phyloP scores from a whole-genome alignment of 2,329 filamentous ascomycete species.

The Pyrenophora seminiperda region DNA sequence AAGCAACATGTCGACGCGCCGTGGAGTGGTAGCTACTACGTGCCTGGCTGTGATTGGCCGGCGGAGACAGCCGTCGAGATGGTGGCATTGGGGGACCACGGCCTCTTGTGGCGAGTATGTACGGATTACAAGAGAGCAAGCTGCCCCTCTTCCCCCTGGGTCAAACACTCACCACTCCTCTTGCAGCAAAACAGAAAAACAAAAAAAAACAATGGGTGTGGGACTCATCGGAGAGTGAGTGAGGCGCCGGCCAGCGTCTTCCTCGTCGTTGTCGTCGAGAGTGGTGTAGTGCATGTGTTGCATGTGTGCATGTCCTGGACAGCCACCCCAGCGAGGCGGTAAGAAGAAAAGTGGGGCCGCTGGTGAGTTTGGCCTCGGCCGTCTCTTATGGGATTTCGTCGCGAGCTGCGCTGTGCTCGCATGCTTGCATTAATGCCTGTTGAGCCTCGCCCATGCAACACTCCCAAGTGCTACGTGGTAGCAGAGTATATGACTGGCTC shows the following conservation, averaged over 20 bases:
- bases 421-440: constrained; percentile 18
- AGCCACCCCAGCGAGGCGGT: constrained; percentile 10
- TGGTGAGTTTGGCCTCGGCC: constrained; percentile 7
- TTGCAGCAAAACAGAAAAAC: no score
- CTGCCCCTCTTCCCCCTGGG: not conserved
- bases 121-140: constrained; percentile 6
- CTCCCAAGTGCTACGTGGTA: constrained; percentile 7
- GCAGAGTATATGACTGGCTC: constrained; percentile 17
- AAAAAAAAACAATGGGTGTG: no score
- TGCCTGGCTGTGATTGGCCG: constrained; percentile 23
- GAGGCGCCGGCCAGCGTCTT: not conserved
- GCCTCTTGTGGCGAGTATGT: constrained; percentile 4
- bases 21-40: constrained; percentile 27
- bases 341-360: constrained; percentile 18
- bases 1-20: constrained; percentile 16
- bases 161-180: not conserved
- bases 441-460: constrained; percentile 5
- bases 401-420: constrained; percentile 14
- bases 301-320: no score
- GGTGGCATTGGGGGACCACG: no score
- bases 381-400: constrained; percentile 5
- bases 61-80: not conserved
- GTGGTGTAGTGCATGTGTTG: no score
- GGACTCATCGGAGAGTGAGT: no score
- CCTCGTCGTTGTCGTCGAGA: not conserved